Evolutionary conservation across 345 rosid genomes (phyloP).

Genomic region (Eucalyptus marginata): DNA sequence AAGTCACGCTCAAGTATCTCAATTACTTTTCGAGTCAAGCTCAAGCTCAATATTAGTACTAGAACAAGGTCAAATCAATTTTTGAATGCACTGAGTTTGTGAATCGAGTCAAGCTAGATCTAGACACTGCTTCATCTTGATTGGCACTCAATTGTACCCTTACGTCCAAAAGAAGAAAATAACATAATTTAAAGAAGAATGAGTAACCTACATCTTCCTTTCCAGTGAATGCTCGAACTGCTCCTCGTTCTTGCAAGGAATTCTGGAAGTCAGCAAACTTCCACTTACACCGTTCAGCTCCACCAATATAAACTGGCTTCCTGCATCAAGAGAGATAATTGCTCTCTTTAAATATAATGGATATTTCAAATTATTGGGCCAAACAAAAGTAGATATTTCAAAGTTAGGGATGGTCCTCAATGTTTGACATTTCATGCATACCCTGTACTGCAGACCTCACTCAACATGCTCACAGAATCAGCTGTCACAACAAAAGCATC

Average conservation of each 20-base stretch:
- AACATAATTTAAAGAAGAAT: neutral
- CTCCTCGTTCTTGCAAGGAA: slow-evolving; percentile 56
- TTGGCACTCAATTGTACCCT: neutral
- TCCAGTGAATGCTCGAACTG: slow-evolving; percentile 62
- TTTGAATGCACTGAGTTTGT: neutral
- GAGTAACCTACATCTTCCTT: slow-evolving; percentile 61
- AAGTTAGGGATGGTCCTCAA: neutral
- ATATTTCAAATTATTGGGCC: neutral
- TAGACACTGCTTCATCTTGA: neutral
- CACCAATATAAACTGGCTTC: slow-evolving; percentile 81
- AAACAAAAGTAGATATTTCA: neutral
- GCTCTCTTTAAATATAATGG: neutral
- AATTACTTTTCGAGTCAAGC: neutral
- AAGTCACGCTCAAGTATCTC: neutral
- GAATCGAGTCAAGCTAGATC: neutral
- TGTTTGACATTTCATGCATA: slow-evolving; percentile 11
- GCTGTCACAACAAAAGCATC: slow-evolving; percentile 89
- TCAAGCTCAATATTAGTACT: neutral
- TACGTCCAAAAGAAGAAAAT: neutral
- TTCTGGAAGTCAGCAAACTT: slow-evolving; percentile 77
- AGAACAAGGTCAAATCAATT: neutral
- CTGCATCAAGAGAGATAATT: slow-evolving; percentile 12
- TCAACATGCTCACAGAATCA: slow-evolving; percentile 94
- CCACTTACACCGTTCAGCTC: slow-evolving; percentile 79
- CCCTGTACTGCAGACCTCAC: slow-evolving; percentile 95